Evolutionary conservation across 164 flowering plant genomes (phyloP), one percentile per base, ranked within the genome.

Genomic region (Sextonia rubra): DNA sequence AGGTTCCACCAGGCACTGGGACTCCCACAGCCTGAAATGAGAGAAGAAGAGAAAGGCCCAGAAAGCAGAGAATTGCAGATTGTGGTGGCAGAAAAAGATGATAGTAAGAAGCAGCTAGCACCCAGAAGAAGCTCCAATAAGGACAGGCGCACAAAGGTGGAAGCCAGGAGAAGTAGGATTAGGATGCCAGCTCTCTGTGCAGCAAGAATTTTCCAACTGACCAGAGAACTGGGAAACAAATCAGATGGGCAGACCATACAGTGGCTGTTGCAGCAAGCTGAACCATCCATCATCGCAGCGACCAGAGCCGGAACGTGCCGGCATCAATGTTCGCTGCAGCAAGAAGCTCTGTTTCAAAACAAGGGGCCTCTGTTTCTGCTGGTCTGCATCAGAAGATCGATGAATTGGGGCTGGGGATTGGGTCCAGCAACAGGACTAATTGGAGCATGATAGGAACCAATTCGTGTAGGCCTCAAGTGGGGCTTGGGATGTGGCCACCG

Each of bases 121-220:
- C 97, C 97, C 3, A 92, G 88, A 70, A 81, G 93, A 73, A 87
- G 83, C 72, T 90, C 97, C 44, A 92, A 88, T 84, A 92, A 92
- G 52, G 97, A 92, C 69, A 81, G 95, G 22, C 95, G 90, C 79
- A 92, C 90, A 1, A 92, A 92, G 73, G 97, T 92, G 15, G 97
- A 92, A 66, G 97, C 95, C 12, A 78, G 97, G 60, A 95, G 97
- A 0, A 77, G 97, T 61, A 85, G 97, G 58, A 90, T 92, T 27
- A 75, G 97, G 86, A 92, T 92, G 97, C 97, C 97, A 2, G 97
- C 97, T 62, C 84, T 92, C 1, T 92, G 97, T 71, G 97, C 97
- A 0, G 97, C 97, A 0, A 85, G 97, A 60, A 90, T 92, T 64
- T 92, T 92, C 55, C 97, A 92, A 69, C 75, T 92, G 56, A 92